Base-by-base conservation (phyloP, 2,329 filamentous ascomycete species). In the Xylariaceae sp. region DNA sequence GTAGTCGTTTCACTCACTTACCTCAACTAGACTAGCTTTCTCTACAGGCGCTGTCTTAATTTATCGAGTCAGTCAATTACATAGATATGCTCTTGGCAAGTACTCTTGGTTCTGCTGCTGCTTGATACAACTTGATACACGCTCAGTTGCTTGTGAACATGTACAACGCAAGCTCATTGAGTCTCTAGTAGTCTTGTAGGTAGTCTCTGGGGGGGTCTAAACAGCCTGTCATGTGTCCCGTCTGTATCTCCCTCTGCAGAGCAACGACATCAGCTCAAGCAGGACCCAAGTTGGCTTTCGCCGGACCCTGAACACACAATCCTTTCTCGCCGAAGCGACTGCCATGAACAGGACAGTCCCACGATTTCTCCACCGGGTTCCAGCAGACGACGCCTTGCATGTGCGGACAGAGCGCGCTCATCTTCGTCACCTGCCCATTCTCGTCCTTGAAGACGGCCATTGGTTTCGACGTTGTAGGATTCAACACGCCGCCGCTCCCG, bases 381-480 rank as follows among this genome's bases (percentile, higher is more conserved):
- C 82, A 86, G 66, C 80, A 82, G 0, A 85, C 76, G 0, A 85
- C 78, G 1, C 80, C 82, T 54, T 82, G 77, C 69, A 85, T 59
- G 63, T 86, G 82, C 5, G 83, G 82, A 61, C 82, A 86, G 0
- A 86, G 53, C 0, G 82, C 83, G 40, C 78, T 83, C 67, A 81
- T 79, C 62, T 76, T 77, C 28, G 75, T 75, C 1, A 82, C 73
- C 24, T 80, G 74, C 0, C 82, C 82, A 0, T 78, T 68, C 5
- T 83, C 80, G 56, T 84, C 81, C 65, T 83, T 84, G 71, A 85
- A 86, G 0, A 84, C 77, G 0, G 82, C 83, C 7, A 82, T 60
- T 0, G 82, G 82, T 58, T 75, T 79, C n/a, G 68, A 71, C 1
- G 73, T 69, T 17, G 61, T 75, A n/a, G 75, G 61, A 61, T 85